These are phyloP conservation scores for Euphorbia tirucalli DNA, from an alignment of 345 rosid genomes.

Conservation along the genomic window DNA sequence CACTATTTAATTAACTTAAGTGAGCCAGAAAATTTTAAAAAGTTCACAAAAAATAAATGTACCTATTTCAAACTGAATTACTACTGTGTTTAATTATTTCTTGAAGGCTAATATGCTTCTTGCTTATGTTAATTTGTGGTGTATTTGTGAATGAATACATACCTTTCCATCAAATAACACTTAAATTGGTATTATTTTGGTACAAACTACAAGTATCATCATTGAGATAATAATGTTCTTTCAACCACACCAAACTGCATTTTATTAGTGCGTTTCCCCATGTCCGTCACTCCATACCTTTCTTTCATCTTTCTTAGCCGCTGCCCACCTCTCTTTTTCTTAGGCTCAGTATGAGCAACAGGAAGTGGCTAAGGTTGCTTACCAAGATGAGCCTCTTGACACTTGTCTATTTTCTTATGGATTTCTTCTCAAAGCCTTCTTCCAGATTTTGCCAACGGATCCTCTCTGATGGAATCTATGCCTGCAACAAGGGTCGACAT, in stretches of 20 bases:
- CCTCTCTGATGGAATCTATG: conserved; percentile 81
- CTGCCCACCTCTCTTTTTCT: conserved; percentile 94
- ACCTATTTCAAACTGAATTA: too few species aligned
- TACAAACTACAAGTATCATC: too few species aligned
- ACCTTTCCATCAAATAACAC: too few species aligned
- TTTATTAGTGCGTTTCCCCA: conserved; percentile 94
- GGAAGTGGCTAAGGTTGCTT: conserved; percentile 97
- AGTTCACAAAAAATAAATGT: too few species aligned
- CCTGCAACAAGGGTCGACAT: conserved; percentile 83
- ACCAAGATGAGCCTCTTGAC: conserved; percentile 98
- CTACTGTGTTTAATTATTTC: too few species aligned
- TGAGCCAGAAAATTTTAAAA: too few species aligned
- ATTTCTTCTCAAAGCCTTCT: conserved; percentile 64
- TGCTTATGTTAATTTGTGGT: too few species aligned
- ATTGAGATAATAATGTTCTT: too few species aligned
- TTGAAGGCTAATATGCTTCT: too few species aligned
- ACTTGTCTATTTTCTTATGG: conserved; percentile 84
- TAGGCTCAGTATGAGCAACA: conserved; percentile 95
- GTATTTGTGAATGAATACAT: too few species aligned
- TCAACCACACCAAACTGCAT: conserved; percentile 96
- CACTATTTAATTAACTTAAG: too few species aligned
- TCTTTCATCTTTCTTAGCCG: conserved; percentile 96
- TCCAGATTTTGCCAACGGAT: conserved; percentile 73
- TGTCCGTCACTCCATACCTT: conserved; percentile 95
- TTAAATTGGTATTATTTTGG: too few species aligned